A percentile compares a stretch with the other conserved stretches of the same genome.
These are phyloP conservation scores for Lodderomyces oxycetoniae DNA, from an alignment of 1,139 yeast genomes.

Conservation along the genomic window DNA sequence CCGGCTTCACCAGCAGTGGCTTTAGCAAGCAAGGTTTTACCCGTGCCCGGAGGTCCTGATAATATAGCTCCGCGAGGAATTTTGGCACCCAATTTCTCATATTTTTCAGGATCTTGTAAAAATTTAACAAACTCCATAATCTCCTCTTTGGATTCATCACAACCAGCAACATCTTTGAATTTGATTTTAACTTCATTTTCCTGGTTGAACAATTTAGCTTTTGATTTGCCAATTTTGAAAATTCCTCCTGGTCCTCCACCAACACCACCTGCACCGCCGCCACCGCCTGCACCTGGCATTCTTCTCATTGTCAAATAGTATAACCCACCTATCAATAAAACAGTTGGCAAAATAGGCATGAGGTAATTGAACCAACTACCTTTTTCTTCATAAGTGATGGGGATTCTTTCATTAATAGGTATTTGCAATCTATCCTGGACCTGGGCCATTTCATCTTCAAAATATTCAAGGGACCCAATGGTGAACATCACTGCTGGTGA, in stretches of 20 bases:
- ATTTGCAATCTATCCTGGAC: constrained; percentile 60
- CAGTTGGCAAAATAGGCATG: constrained; percentile 64
- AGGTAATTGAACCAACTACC: constrained; percentile 54
- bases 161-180: constrained; percentile 79
- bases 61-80: constrained; percentile 81
- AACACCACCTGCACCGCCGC: constrained; percentile 25
- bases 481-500: constrained; percentile 53
- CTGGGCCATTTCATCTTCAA: constrained; percentile 61
- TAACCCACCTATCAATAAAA: constrained; percentile 64
- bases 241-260: constrained; percentile 55
- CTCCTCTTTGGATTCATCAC: constrained; percentile 79
- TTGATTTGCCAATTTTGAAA: constrained; percentile 61
- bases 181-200: constrained; percentile 68
- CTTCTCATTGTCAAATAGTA: constrained; percentile 64
- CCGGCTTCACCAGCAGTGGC: constrained; percentile 88
- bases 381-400: constrained; percentile 59
- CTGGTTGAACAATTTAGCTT: constrained; percentile 66
- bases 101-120: constrained; percentile 66
- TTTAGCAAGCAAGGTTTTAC: constrained; percentile 74
- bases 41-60: constrained; percentile 86
- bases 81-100: constrained; percentile 75
- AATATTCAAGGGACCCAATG: constrained; percentile 68
- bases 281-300: constrained; percentile 42
- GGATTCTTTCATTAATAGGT: constrained; percentile 57
- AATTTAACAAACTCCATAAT: constrained; percentile 82